phyloP scores from a whole-genome alignment of 2,329 filamentous ascomycete species.

The Fusarium papillatum region DNA sequence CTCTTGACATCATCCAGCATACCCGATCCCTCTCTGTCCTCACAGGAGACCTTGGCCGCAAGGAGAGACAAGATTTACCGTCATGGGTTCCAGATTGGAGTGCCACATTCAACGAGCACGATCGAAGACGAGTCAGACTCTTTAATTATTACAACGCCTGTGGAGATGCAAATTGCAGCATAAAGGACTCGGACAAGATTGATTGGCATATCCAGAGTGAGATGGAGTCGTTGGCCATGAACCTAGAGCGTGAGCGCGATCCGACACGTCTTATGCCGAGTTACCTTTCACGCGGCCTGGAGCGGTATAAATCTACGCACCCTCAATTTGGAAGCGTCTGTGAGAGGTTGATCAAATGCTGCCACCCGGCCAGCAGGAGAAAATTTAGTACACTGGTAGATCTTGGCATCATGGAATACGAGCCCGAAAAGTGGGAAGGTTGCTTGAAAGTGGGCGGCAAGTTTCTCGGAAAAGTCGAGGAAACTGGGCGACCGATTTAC shows the following conservation, averaged over 20 bases:
- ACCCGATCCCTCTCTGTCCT: background rate
- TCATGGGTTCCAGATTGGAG: slow-evolving; percentile 3
- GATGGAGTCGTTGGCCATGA: background rate
- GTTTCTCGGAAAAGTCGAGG: too few relatives aligned
- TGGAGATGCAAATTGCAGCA: background rate
- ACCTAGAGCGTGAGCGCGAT: background rate
- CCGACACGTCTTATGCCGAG: background rate
- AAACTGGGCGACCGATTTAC: too few relatives aligned
- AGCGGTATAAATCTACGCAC: background rate
- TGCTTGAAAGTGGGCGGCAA: too few relatives aligned
- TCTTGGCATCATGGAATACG: too few relatives aligned
- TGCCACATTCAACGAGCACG: background rate
- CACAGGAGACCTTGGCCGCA: background rate
- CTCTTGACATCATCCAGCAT: background rate
- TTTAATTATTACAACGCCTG: background rate
- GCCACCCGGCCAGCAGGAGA: too few relatives aligned
- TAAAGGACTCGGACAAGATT: background rate
- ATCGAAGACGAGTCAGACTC: background rate
- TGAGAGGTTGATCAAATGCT: background rate
- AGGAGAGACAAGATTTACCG: background rate
- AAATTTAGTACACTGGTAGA: too few relatives aligned
- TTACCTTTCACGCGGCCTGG: background rate
- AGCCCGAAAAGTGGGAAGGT: too few relatives aligned
- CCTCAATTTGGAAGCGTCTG: background rate
- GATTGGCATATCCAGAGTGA: background rate